Evolutionary conservation across 139 green algal genomes (phyloP), one percentile per base, ranked within the genome.

Genomic region (Microglena sp.): DNA sequence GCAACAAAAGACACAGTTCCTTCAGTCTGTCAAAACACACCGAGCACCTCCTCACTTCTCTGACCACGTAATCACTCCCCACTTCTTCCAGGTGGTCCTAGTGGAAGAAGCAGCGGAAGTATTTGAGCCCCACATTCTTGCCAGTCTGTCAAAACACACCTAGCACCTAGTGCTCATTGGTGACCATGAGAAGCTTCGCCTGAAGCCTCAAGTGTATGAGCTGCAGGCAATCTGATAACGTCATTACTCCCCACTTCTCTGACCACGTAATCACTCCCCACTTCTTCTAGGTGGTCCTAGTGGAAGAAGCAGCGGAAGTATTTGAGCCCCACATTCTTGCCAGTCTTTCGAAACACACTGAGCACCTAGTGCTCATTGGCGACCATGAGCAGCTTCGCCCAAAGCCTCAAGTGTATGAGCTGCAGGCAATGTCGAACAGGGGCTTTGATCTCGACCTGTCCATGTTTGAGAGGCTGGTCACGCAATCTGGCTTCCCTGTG

Each of bases 291-390:
- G 61, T 86, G 18, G 56, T 92, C 4, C 46, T 92, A 6, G 80
- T 93, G 54, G 85, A 93, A 78, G 87, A 93, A 73, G 87, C 87
- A 27, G 84, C 75, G 0, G 87, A 93, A 68, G 78, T 93, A 32
- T 74, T 90, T 44, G 87, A 92, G 77, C 80, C 84, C 1, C 86
- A 93, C 65, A 69, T 90, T 4, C 72, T 92, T 30, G 74, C 77
- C n/a, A 77, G 67, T 54, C 71, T 92, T 22, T 64, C 61, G 0
- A 50, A 44, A 28, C 55, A 68, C 34, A 81, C 75, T 7, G 60
- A 93, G 73, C 86, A 91, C 33, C 55, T 93, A 7, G 83, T 93
- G 27, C 82, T 93, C 2, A 87, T 93, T 24, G 86, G 84, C 2
- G 84, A 90, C 57, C 80, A 87, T 43, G 27, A 82, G 62, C 86